Percentiles rank a stretch among this genome's conserved stretches.
Conservation (phyloP, 192 early-diverging fungal species). For the Coemansia sp. region DNA sequence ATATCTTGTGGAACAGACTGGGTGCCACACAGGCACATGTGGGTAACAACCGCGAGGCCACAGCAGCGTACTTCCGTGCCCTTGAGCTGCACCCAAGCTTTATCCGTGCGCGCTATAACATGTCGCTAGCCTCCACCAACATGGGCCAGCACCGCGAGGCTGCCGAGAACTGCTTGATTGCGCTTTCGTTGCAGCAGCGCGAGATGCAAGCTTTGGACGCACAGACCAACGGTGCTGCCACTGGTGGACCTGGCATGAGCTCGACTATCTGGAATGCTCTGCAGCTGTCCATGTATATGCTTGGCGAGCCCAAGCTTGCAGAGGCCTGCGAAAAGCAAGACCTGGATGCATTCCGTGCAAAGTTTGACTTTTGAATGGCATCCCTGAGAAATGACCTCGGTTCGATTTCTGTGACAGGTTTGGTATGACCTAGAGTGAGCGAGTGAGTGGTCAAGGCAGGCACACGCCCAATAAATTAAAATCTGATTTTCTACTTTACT, state of each 20-base stretch:
- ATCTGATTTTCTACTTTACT: neutral
- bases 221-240: conserved; percentile 30
- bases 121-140: conserved; percentile 90
- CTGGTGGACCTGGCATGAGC: conserved; percentile 53
- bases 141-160: conserved; percentile 84
- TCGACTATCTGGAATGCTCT: conserved; percentile 83
- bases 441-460: too few relatives aligned
- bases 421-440: too few relatives aligned
- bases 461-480: too few relatives aligned
- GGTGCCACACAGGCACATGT: conserved; percentile 96
- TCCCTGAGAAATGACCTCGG: too few relatives aligned
- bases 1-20: conserved; percentile 94
- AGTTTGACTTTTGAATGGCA: conserved; percentile 91
- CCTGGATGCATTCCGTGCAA: conserved; percentile 71
- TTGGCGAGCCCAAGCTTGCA: conserved; percentile 80
- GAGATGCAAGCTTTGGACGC: conserved; percentile 42
- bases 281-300: conserved; percentile 66
- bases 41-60: conserved; percentile 67
- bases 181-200: conserved; percentile 76
- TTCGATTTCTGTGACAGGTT: too few relatives aligned
- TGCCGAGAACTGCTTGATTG: conserved; percentile 87
- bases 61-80: conserved; percentile 92
- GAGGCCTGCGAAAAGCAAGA: conserved; percentile 74
- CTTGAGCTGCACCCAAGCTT: conserved; percentile 93
- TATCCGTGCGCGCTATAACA: conserved; percentile 94